phyloP scores from a whole-genome alignment of 2,329 filamentous ascomycete species.

The Cladosporium colombiae region DNA sequence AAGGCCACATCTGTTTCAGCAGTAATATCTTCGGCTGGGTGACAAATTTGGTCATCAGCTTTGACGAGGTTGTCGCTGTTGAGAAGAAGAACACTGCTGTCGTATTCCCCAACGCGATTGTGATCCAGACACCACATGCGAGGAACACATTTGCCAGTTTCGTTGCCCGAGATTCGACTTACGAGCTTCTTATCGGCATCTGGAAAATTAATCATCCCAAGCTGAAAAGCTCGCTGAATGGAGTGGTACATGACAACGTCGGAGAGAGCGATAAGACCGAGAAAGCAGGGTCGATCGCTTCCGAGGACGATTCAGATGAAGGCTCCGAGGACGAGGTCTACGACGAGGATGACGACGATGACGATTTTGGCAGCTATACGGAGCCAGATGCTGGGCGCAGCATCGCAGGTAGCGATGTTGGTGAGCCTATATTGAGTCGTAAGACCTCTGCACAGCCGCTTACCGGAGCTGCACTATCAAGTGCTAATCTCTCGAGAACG shows the following conservation, averaged over 20 bases:
- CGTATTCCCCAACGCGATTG: constrained; percentile 94
- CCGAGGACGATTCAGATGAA: constrained; percentile 53
- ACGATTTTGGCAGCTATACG: constrained; percentile 60
- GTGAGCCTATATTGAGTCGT: constrained; percentile 55
- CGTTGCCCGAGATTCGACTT: constrained; percentile 90
- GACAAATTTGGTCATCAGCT: constrained; percentile 95
- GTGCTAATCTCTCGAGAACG: constrained; percentile 37
- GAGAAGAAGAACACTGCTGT: constrained; percentile 96
- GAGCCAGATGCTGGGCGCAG: constrained; percentile 54
- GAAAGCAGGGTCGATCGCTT: constrained; percentile 66
- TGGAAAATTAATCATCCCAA: constrained; percentile 97
- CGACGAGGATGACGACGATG: constrained; percentile 75
- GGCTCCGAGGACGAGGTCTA: constrained; percentile 77
- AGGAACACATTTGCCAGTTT: constrained; percentile 96
- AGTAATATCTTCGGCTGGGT: constrained; percentile 99
- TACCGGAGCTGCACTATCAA: constrained; percentile 39
- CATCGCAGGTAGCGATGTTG: constrained; percentile 55
- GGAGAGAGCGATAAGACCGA: constrained; percentile 88
- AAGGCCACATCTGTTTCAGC: constrained; percentile 96
- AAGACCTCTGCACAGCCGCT: constrained; percentile 66
- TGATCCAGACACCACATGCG: constrained; percentile 92
- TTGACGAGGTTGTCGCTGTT: constrained; percentile 94
- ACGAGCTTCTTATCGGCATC: constrained; percentile 95
- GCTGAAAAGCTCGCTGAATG: constrained; percentile 86
- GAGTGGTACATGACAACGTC: constrained; percentile 74